Base-by-base conservation (phyloP, 2,329 filamentous ascomycete species). In the Mariannaea elegans region DNA sequence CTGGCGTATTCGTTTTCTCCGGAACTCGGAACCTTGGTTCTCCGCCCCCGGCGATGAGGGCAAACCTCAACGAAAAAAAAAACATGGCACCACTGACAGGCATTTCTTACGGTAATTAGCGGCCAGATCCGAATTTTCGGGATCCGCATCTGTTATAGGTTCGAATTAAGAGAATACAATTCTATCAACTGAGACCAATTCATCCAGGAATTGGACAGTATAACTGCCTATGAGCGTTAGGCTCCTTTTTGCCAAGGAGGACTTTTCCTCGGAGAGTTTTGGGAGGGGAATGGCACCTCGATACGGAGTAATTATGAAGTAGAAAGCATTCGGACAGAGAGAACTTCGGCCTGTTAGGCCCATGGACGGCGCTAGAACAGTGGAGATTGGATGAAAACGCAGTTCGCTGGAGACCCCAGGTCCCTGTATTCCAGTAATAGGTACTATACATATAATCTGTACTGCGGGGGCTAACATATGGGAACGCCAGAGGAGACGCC, bases 1-100 rank as follows among this genome's bases (percentile, higher is more conserved):
- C 44, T 19, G 49, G 32, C 56, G 67, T 70, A 62, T 68, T 69
- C 67, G 65, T 67, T 19, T 27, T 24, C 70, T 66, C 70, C 67
- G 67, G 67, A 61, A 69, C 48, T 59, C 59, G 45, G 47, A 47
- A 47, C 42, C 36, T 27, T 34, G 32, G 12, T 38, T 4, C 42
- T 39, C 51, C 51, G 51, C 31, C 16, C 32, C 23, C 29, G 39
- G 50, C 27, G 9, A 18, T 12, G 10, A 29, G 23, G 31, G 31
- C 10, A 47, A 18, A 44, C 31, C 14, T 16, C 19, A 53, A 16
- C n/a, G 27, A 31, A 57, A 51, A 57, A n/a, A 38, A 14, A 27
- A 21, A 7, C 16, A 46, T 59, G 56, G 45, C 56, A 55, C 56
- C 55, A 57, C 38, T 14, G 18, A n/a, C 13, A 16, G 10, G 9